Base-by-base conservation (phyloP, 768 basidiomycete species). In the Psilocybe tampanensis region DNA sequence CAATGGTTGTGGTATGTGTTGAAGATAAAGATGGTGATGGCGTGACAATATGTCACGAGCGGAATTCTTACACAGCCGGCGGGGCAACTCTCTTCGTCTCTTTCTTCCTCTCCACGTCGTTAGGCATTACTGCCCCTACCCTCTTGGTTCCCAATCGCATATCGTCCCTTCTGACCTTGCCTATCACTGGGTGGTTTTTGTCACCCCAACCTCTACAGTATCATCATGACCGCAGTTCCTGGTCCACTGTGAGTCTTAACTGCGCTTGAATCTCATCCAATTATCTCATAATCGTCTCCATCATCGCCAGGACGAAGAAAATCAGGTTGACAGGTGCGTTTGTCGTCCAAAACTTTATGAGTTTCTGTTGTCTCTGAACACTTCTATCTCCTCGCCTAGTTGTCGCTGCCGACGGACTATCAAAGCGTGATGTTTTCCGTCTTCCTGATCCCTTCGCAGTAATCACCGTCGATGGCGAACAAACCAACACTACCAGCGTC, bases 391-490 rank as follows among this genome's bases (percentile, higher is more conserved):
- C 2, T 56, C 54, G 49, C 55, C 8, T 65, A 97, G 95, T 95
- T 60, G 95, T 99, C 60, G 96, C 97, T 54, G 97, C 94, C 44
- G 95, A 97, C 75, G 90, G 90, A 13, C 77, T 97, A 18, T 90
- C 90, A 45, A 97, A 96, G 77, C 90, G 94, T 55, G 94, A 97
- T 78, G 94, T 96, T 52, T 95, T 97, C 70, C 86, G 95, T 51
- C 87, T 98, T 6, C 97, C 96, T 2, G 95, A 98, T 74, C 96
- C 97, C 4, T 98, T 98, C 70, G 96, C 97, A 5, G 95, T 99
- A 66, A 90, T 99, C 72, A 98, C 96, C 19, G 95, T 98, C 42
- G 97, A 99, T 64, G 94, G 94, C 3, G 95, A 97, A 72, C 95
- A 98, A 73, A 98, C 95, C 0, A 90, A 94, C 64, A 96, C 96